Evolutionary conservation across 345 rosid genomes (phyloP).

Genomic region (Schrenkiella parvula): DNA sequence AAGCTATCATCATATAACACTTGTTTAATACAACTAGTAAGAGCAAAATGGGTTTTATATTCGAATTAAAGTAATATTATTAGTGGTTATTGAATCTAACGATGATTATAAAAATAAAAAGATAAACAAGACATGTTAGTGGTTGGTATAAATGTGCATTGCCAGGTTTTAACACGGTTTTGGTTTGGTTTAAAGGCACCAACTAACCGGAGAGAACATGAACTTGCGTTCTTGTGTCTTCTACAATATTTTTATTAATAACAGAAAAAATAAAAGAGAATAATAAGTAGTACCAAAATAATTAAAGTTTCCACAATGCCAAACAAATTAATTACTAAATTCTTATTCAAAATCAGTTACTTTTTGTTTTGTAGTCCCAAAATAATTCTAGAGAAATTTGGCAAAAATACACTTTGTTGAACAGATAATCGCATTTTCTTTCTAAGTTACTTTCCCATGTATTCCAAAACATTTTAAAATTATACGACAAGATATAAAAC

Average conservation of each 20-base stretch:
- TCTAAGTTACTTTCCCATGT: neutral
- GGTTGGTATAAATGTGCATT: constrained; percentile 32
- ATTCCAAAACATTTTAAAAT: neutral
- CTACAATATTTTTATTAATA: neutral
- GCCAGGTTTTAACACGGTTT: constrained; percentile 38
- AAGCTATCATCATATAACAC: neutral
- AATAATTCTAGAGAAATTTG: too few species aligned
- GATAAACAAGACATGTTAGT: constrained; percentile 22
- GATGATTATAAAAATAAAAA: neutral
- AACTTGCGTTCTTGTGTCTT: constrained; percentile 19
- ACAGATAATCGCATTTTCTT: too few species aligned
- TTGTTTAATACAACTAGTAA: neutral
- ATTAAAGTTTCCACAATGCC: neutral
- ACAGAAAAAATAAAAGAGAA: neutral
- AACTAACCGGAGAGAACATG: constrained; percentile 14
- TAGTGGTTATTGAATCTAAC: constrained; percentile 19
- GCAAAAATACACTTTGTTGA: too few species aligned
- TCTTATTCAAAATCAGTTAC: neutral
- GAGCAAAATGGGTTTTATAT: neutral
- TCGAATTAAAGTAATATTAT: neutral
- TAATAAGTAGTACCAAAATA: neutral
- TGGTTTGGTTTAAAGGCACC: constrained; percentile 23
- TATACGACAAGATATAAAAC: neutral
- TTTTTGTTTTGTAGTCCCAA: neutral
- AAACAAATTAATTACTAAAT: neutral